Evolutionary conservation across 1,139 yeast genomes (phyloP), one percentile per base, ranked within the genome.

Genomic region (Sugiyamaella sp.): DNA sequence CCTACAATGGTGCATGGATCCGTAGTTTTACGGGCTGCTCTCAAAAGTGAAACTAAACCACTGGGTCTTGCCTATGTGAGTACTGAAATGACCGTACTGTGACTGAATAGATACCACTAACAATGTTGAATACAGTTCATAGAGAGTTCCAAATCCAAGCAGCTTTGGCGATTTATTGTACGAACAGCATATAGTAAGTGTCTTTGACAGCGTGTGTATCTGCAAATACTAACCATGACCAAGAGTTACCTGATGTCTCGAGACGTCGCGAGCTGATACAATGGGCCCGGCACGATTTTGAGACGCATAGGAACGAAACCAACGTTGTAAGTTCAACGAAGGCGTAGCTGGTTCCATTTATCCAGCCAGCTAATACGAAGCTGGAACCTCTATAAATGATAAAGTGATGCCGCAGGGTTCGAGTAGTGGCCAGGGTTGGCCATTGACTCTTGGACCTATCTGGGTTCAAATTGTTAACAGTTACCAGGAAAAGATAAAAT

Each of bases 241-340:
- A 3, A 12, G 14, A 24, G 37, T 22, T 19, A n/a, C 54, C 53
- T 27, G 64, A 65, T 17, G 55, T 56, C 1, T 35, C 49, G 5
- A 62, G 65, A 29, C 61, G 74, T 0, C 54, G 51, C 3, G 74
- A 71, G 49, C 62, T 71, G 37, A 55, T 70, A 4, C 47, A 53
- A 4, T 71, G 72, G 71, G 75, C 75, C 9, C 60, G 74, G 8
- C 54, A 64, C 2, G 75, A 71, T 53, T 71, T 71, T 53, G 65
- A 63, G 3, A 57, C 60, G 10, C 64, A 70, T 56, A 55, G 60
- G 43, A 43, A 62, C 24, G 72, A 63, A 45, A 60, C 66, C 0
- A 73, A 71, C 51, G 59, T 61, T 5, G 62, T 56, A 46, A 47
- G 63, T 50, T n/a, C 6, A 16, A 16, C 12, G n/a, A 17, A 1